Base-by-base conservation (phyloP, 495 filamentous ascomycete genomes). In the Xylaria telfairii region DNA sequence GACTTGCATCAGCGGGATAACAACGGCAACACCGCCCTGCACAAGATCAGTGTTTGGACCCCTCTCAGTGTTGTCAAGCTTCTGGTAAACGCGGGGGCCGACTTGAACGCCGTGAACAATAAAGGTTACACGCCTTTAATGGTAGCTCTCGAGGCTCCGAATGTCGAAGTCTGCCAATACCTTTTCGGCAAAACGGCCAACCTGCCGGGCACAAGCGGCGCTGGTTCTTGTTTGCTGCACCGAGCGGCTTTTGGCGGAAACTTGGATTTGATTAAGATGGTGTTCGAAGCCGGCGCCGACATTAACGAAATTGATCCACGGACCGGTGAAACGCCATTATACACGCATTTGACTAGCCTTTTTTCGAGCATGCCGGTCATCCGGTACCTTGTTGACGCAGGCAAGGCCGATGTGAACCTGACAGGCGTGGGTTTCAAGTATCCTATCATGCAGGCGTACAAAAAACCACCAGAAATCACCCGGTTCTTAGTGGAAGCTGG, bases 371-470 rank as follows among this genome's bases (percentile, higher is more conserved):
- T 57, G 8, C 17, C 10, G 0, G 19, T 34, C 54, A 28, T 57
- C 17, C 28, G 19, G 28, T 57, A 57, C 12, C 26, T 57, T 15
- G 54, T 34, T 19, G 28, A 57, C 4, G 21, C 26, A 19, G 32
- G 54, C 54, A 57, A 57, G 34, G 28, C 54, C 15, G 19, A n/a
- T 3, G 9, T 57, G 4, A 57, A 57, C 15, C 54, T 34, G 17
- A 9, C 15, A 34, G 17, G 54, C 15, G 30, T 13, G 17, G 17
- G 21, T 3, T 5, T 34, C 54, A n/a, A 32, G 34, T 34, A 57
- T 57, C 54, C 54, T 9, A 57, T 57, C 10, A 57, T 57, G 1
- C 54, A 57, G 34, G 54, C 54, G 30, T 57, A 17, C n/a, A 57
- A 5, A 15, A 19, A 6, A 32, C 0, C 26, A 17, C 30, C 21